Percentiles rank a stretch among this genome's conserved stretches.
Conservation (phyloP, 2,329 filamentous ascomycete species). For the Cercospora zeae-maydis region DNA sequence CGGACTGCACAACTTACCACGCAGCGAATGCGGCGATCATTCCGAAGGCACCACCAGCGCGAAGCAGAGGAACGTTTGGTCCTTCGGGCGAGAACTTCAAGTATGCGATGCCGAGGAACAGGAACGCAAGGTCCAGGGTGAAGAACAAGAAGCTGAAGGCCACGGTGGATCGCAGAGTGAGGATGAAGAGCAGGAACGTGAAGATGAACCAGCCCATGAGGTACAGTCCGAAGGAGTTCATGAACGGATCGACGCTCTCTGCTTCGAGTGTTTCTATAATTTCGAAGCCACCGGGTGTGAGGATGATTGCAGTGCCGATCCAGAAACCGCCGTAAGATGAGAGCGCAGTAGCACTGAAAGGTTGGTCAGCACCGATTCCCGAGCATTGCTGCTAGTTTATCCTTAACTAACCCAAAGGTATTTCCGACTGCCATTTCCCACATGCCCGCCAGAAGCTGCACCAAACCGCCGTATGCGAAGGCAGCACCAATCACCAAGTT, state of each 20-base stretch:
- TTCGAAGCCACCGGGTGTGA: conserved; percentile 51
- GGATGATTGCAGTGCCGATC: conserved; percentile 58
- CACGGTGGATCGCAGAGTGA: conserved; percentile 55
- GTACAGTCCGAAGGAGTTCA: conserved; percentile 56
- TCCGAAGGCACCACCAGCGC: conserved; percentile 52
- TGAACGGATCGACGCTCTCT: conserved; percentile 41
- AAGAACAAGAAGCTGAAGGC: conserved; percentile 58
- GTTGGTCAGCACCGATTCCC: not conserved
- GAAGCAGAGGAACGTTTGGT: conserved; percentile 47
- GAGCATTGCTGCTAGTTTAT: too few species aligned
- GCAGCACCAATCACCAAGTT: conserved; percentile 50
- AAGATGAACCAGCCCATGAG: conserved; percentile 60
- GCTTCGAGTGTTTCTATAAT: conserved; percentile 49
- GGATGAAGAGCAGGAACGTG: conserved; percentile 54
- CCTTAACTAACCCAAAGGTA: conserved; percentile 1
- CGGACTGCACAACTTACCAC: conserved; percentile 37
- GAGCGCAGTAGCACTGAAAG: conserved; percentile 60
- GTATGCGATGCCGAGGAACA: conserved; percentile 55
- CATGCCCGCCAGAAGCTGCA: conserved; percentile 52
- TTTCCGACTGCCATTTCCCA: conserved; percentile 41
- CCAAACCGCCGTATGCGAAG: conserved; percentile 50
- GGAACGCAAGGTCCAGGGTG: conserved; percentile 56
- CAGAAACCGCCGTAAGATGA: conserved; percentile 62
- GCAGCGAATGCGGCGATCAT: conserved; percentile 52
- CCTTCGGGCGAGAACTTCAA: conserved; percentile 43